Evolutionary conservation across 2,329 filamentous ascomycete species (phyloP).

Genomic region (Herpotrichia juniperi): DNA sequence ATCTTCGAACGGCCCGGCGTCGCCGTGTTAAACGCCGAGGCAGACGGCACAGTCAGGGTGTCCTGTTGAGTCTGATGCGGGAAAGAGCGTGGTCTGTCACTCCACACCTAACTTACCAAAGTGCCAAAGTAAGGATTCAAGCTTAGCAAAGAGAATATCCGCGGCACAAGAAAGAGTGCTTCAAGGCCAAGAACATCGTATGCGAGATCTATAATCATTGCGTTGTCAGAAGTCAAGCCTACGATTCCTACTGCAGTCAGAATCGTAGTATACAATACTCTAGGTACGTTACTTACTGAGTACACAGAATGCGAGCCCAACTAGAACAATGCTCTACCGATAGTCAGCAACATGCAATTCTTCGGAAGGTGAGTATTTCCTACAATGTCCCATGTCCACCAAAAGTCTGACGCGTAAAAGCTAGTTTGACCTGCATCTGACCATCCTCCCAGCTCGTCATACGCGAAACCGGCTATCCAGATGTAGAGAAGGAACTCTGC

Average conservation of each 20-base stretch:
- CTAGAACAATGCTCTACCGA: conserved; percentile 66
- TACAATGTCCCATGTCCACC: conserved; percentile 57
- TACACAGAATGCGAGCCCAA: conserved; percentile 72
- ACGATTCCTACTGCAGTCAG: conserved; percentile 60
- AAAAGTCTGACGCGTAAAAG: conserved; percentile 46
- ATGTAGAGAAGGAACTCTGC: conserved; percentile 78
- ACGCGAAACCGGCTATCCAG: conserved; percentile 86
- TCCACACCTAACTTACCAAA: conserved; percentile 50
- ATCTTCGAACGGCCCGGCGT: conserved; percentile 5
- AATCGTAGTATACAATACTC: not conserved
- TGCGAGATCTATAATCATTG: conserved; percentile 72
- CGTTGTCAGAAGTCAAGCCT: conserved; percentile 67
- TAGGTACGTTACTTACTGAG: conserved; percentile 63
- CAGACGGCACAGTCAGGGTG: not conserved
- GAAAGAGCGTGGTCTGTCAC: not conserved
- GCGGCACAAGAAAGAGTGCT: conserved; percentile 85
- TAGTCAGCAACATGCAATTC: not conserved
- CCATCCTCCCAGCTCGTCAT: conserved; percentile 78
- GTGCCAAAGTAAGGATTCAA: conserved; percentile 91
- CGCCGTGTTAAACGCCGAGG: conserved; percentile 1
- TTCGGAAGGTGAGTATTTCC: conserved; percentile 1
- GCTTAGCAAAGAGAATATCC: conserved; percentile 84
- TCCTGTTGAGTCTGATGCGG: not conserved
- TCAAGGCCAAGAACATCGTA: conserved; percentile 92
- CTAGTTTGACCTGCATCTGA: conserved; percentile 83